Base-by-base conservation (phyloP, 306 rosid species). In the Malus asiatica region DNA sequence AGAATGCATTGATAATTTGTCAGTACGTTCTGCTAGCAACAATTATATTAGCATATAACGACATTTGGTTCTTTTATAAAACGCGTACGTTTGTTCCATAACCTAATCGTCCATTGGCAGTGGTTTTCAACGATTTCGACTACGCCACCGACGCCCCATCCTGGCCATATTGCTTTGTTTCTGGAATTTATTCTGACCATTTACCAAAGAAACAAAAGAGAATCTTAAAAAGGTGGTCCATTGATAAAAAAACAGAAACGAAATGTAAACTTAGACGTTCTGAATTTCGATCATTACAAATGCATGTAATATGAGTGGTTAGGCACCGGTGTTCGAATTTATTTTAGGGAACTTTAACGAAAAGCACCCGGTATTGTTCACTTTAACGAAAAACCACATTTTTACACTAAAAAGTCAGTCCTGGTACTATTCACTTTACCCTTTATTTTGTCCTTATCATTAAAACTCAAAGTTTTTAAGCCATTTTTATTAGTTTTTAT, bases 11-110 rank as follows among this genome's bases (percentile, higher is more conserved):
- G 19, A 46, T 46, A 14, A 46, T 4, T 15, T 48, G 19, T 48
- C 5, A 6, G 19, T 14, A 48, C 19, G 0, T 48, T 14, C 19
- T 48, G 7, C 5, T 0, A 0, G 16, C 1, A 18, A 15, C 19
- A 14, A 48, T 14, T 18, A 15, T 16, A 16, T 14, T 1, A 0
- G 16, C 8, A 16, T 15, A 5, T 15, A 15, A 14, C 8, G 20
- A 48, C 8, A 15, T 15, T 14, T 15, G 8, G 8, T 6, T 48
- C 8, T 48, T 15, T 15, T 6, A 5, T 48, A 48, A 48, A 2
- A 2, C 5, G 6, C 19, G 20, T 5, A 48, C 55, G 18, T 5
- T 3, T 4, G 8, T 15, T 48, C 15, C 55, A 48, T 48, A 15
- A 48, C 55, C 55, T 5, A 48, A 48, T 18, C 20, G 8, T 48